Base-by-base conservation (phyloP, 495 filamentous ascomycete species). In the Pyronema omphalodes region DNA sequence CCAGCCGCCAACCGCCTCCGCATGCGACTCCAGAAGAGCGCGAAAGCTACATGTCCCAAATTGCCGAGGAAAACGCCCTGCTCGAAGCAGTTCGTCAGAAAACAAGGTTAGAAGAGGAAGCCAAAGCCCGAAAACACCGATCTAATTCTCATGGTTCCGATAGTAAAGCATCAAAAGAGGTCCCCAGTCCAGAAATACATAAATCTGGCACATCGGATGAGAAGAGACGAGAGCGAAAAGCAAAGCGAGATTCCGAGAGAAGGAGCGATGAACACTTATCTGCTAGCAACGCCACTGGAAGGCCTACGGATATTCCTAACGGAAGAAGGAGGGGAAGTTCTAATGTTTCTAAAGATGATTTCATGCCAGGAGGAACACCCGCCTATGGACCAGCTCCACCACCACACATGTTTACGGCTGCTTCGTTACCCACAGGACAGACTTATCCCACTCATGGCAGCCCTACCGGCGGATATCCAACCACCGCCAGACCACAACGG, bases 11-110 rank as follows among this genome's bases (percentile, higher is more conserved):
- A 12, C 39, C 1, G 7, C 55, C 44, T 9, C 58, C 57, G 5
- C 37, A 47, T 14, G 9, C 23, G 23, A 29, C 23, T 29, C 23
- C 5, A 29, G 23, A 29, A 29, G 23, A 29, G 23, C 23, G 23
- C 23, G 23, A 29, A 29, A 29, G 23, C 23, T 29, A 29, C 23
- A 29, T 2, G 5, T 1, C 12, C 23, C 57, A 36, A 41, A 40
- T 8, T 48, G 49, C 50, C 23, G 60, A 60, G 7, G 60, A 63
- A 35, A 39, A 63, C 14, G 48, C 47, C 35, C 63, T 59, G 37
- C 43, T 63, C 44, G 60, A 54, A 14, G 60, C 41, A 14, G 12
- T 63, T 12, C 54, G 54, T 17, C 37, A 39, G 18, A 62, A 23
- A 47, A 14, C 18, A 47, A 14, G 44, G 9, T 29, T 29, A 29